Conservation (phyloP, 345 rosid genomes). For the Corchorus olitorius region DNA sequence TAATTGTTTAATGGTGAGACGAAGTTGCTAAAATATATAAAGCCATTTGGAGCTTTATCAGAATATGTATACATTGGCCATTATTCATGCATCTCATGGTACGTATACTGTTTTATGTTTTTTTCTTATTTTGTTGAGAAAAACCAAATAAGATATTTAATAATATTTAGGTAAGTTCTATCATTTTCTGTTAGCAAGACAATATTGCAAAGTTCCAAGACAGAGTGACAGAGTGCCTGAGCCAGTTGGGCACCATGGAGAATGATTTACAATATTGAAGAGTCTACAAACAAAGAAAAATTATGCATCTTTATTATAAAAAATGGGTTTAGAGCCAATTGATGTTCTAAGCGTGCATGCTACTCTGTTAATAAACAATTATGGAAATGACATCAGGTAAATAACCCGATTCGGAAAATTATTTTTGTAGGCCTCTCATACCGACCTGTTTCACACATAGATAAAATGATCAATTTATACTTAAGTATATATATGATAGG, state of each 20-base stretch:
- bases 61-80: not conserved
- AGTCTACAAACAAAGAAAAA: not conserved
- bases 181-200: not conserved
- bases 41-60: not conserved
- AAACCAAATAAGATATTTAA: not conserved
- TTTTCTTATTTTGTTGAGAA: not conserved
- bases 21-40: not conserved
- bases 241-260: not conserved
- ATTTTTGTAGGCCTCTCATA: too few species aligned
- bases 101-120: not conserved
- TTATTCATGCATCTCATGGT: not conserved
- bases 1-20: not conserved
- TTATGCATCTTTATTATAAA: not conserved
- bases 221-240: conserved; percentile 9
- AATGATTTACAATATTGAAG: too few species aligned
- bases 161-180: not conserved
- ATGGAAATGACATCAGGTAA: conserved; percentile 9
- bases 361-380: conserved; percentile 12
- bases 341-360: conserved; percentile 25
- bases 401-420: too few species aligned
- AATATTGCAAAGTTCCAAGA: conserved; percentile 3
- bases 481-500: too few species aligned
- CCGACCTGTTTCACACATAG: too few species aligned
- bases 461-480: too few species aligned
- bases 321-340: not conserved